phyloP scores from a whole-genome alignment of 352 stramenopile genomes.

The Phytophthora pseudosyringae region DNA sequence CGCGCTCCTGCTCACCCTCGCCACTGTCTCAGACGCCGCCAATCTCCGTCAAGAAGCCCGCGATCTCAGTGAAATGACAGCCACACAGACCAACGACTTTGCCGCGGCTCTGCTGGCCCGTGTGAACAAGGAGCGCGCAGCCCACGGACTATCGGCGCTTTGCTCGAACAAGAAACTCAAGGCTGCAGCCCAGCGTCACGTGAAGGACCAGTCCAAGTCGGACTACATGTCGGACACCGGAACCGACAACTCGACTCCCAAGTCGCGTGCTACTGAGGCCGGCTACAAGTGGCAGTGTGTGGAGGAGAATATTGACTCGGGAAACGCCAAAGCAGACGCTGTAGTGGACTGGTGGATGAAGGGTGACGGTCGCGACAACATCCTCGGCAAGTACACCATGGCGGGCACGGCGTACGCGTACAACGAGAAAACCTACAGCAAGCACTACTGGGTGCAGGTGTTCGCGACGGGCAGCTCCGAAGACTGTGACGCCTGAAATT shows the following conservation, averaged over 20 bases:
- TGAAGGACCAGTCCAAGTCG: slow-evolving; percentile 14
- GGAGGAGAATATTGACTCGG: slow-evolving; percentile 39
- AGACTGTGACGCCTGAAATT: slow-evolving; percentile 13
- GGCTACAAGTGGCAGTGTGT: slow-evolving; percentile 55
- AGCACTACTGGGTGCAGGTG: slow-evolving; percentile 63
- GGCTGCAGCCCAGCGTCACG: slow-evolving; percentile 14
- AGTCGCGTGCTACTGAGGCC: slow-evolving; percentile 36
- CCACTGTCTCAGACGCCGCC: slow-evolving; percentile 2
- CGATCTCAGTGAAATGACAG: slow-evolving; percentile 14
- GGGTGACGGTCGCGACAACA: slow-evolving; percentile 19
- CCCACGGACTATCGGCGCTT: slow-evolving; percentile 31
- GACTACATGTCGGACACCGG: slow-evolving; percentile 45
- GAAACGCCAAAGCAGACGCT: slow-evolving; percentile 23
- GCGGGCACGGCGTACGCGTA: slow-evolving; percentile 42
- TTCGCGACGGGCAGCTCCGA: slow-evolving; percentile 44
- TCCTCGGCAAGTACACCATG: slow-evolving; percentile 43
- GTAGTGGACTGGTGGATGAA: slow-evolving; percentile 47
- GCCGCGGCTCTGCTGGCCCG: slow-evolving; percentile 34
- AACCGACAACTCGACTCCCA: slow-evolving; percentile 40
- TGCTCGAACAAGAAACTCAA: slow-evolving; percentile 42
- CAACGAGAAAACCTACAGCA: slow-evolving; percentile 33
- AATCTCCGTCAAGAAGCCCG: slow-evolving; percentile 25
- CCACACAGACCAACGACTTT: slow-evolving; percentile 13
- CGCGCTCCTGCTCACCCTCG: slow-evolving; percentile 9
- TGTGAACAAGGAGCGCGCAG: slow-evolving; percentile 49